Evolutionary conservation across 805 yeast genomes (phyloP).

Genomic region (Wickerhamiella musiphila): DNA sequence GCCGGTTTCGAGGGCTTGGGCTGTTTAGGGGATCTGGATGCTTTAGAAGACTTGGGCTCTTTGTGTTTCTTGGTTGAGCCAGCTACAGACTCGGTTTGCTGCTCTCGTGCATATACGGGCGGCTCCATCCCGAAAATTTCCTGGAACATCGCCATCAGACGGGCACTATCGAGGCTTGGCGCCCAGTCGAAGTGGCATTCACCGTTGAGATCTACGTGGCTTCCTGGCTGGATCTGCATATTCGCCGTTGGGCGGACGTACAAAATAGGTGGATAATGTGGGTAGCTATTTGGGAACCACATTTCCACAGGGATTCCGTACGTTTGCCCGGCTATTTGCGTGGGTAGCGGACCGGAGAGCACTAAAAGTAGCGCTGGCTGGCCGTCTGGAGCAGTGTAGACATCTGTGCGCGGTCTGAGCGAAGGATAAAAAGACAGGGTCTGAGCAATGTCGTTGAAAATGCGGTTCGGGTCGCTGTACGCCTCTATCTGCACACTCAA

Average conservation of each 20-base stretch:
- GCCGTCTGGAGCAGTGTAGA: constrained; percentile 42
- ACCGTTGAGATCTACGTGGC: constrained; percentile 56
- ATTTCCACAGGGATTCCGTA: constrained; percentile 43
- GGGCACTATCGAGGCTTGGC: constrained; percentile 20
- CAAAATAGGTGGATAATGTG: constrained; percentile 47
- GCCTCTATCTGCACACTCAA: constrained; percentile 38
- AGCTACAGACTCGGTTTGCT: background rate
- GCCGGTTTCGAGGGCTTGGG: no score
- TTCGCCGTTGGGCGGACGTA: constrained; percentile 39
- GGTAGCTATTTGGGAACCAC: constrained; percentile 66
- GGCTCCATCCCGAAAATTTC: constrained; percentile 26
- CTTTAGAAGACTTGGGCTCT: background rate
- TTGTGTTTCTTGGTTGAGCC: background rate
- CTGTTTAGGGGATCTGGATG: background rate
- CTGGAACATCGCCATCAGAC: constrained; percentile 21
- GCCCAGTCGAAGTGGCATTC: constrained; percentile 51
- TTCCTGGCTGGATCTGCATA: constrained; percentile 38
- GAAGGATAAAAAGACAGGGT: constrained; percentile 34
- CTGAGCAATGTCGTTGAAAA: constrained; percentile 46
- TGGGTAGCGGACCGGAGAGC: constrained; percentile 40
- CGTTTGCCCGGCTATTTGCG: constrained; percentile 16
- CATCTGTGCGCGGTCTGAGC: constrained; percentile 53
- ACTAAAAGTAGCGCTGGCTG: constrained; percentile 40
- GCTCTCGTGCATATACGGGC: constrained; percentile 26
- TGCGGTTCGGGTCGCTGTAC: constrained; percentile 38